These are phyloP conservation scores for Dactylonectria macrodidyma DNA, from an alignment of 2,329 filamentous ascomycete genomes.

Conservation along the genomic window DNA sequence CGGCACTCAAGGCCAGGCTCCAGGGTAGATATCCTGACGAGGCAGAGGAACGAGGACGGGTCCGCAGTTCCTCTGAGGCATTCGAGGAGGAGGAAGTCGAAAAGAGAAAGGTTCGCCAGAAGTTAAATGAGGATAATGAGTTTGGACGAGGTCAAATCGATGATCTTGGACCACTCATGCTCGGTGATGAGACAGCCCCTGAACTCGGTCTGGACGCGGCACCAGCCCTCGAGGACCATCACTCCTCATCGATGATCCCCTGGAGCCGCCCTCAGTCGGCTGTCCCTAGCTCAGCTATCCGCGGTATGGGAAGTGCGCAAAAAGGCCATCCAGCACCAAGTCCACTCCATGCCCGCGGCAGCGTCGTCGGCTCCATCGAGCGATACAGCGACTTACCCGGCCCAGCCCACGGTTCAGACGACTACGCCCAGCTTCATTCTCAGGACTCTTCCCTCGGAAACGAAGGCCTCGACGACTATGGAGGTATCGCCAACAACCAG, in stretches of 20 bases:
- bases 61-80: constrained; percentile 61
- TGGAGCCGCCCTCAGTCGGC: constrained; percentile 66
- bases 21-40: constrained; percentile 43
- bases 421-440: constrained; percentile 46
- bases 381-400: constrained; percentile 62
- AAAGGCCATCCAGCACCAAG: constrained; percentile 53
- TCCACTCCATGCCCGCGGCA: constrained; percentile 56
- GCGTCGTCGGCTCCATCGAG: constrained; percentile 57
- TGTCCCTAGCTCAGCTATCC: constrained; percentile 63
- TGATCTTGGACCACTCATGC: constrained; percentile 47
- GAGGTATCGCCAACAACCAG: constrained; percentile 49
- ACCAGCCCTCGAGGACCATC: constrained; percentile 77
- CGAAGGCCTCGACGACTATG: constrained; percentile 39
- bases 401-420: constrained; percentile 53
- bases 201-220: constrained; percentile 81
- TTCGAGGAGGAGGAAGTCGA: constrained; percentile 57
- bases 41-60: constrained; percentile 48
- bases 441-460: constrained; percentile 52
- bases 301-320: constrained; percentile 56
- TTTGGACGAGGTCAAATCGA: constrained; percentile 46
- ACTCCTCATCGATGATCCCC: constrained; percentile 66
- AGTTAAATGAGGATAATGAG: constrained; percentile 50
- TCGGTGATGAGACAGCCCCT: constrained; percentile 61
- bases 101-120: constrained; percentile 57
- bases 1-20: constrained; percentile 55